Percentiles rank a stretch among this genome's conserved stretches.
These are phyloP conservation scores for Daldinia eschscholtzii DNA, from an alignment of 2,329 filamentous ascomycete species.

Conservation along the genomic window DNA sequence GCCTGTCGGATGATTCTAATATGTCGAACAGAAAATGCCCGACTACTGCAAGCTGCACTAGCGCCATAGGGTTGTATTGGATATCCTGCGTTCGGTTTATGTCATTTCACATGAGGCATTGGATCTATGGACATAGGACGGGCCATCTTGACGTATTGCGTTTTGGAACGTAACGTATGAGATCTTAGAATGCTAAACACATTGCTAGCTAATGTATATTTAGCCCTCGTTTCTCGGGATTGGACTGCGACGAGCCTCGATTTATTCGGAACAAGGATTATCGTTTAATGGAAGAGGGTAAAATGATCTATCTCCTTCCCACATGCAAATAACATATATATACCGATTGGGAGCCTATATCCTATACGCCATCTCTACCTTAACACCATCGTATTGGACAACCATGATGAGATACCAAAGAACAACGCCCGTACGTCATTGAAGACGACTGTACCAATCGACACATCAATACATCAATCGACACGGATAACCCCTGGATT, in stretches of 20 bases:
- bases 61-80: conserved; percentile 15
- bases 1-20: conserved; percentile 16
- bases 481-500: background rate
- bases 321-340: background rate
- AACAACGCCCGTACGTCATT: background rate
- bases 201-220: background rate
- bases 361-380: background rate
- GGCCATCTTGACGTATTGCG: background rate
- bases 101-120: background rate
- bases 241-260: background rate
- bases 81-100: background rate
- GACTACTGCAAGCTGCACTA: conserved; percentile 15
- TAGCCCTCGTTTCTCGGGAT: background rate
- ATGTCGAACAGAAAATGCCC: conserved; percentile 30
- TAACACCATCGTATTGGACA: background rate
- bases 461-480: background rate
- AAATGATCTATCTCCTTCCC: background rate
- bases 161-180: background rate
- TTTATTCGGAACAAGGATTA: background rate
- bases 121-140: background rate
- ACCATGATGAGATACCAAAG: background rate
- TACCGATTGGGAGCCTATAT: background rate
- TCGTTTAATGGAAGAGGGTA: background rate
- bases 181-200: background rate
- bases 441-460: background rate